Conservation (phyloP, 2,329 filamentous ascomycete genomes). For the Epicoccum sorghinum region DNA sequence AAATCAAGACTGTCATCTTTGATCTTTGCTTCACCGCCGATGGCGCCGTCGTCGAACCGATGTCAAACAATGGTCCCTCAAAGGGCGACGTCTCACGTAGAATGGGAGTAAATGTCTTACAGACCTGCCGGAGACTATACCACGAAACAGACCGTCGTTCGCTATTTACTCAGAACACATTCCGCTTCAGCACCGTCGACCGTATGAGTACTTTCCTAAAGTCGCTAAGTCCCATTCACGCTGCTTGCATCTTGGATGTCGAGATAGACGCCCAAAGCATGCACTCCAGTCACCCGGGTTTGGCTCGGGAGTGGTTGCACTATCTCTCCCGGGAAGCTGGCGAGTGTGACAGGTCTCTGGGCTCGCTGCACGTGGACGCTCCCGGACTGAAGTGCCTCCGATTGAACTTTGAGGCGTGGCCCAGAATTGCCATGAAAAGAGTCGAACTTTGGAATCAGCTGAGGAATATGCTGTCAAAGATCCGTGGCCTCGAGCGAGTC, state of each 20-base stretch:
- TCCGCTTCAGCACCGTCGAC: conserved; percentile 45
- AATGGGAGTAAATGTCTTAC: conserved; percentile 40
- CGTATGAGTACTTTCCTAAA: conserved; percentile 39
- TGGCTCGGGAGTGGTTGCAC: conserved; percentile 45
- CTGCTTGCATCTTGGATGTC: conserved; percentile 37
- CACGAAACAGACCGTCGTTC: conserved; percentile 39
- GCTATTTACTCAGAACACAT: conserved; percentile 44
- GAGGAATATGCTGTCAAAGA: conserved; percentile 32
- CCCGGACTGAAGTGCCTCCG: conserved; percentile 42
- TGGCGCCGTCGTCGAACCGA: conserved; percentile 34
- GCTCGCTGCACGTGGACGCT: conserved; percentile 35
- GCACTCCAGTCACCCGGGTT: conserved; percentile 27
- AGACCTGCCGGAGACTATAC: conserved; percentile 45
- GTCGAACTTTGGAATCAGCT: conserved; percentile 43
- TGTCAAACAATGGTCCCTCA: neutral
- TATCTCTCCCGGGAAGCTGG: conserved; percentile 39
- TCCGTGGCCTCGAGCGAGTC: conserved; percentile 40
- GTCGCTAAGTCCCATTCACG: conserved; percentile 25
- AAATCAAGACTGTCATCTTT: conserved; percentile 46
- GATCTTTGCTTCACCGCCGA: conserved; percentile 33
- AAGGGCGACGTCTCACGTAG: neutral
- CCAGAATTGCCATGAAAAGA: conserved; percentile 35
- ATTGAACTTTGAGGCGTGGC: conserved; percentile 46
- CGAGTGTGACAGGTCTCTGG: conserved; percentile 23
- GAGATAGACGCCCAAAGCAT: conserved; percentile 46